Base-by-base conservation (phyloP, 2,329 filamentous ascomycete genomes). In the Cyphellophora attinorum region DNA sequence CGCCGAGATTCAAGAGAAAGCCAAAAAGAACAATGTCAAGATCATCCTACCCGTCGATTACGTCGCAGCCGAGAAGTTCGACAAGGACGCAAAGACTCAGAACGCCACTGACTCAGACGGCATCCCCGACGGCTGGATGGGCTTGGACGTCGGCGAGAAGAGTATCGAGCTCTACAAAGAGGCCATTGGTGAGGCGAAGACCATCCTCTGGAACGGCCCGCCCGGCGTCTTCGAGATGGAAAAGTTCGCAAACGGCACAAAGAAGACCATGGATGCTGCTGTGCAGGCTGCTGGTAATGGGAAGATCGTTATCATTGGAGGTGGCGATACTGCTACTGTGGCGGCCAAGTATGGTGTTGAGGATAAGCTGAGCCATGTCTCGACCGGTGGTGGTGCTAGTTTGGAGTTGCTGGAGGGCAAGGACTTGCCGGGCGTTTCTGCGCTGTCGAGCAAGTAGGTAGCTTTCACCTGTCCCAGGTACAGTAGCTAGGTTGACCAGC, bases 121-220 rank as follows among this genome's bases (percentile, higher is more conserved):
- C 47, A 95, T 98, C 50, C 86, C 88, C 44, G 88, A 96, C 55
- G 91, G 88, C 60, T 96, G 83, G 85, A 88, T 94, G 85, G 91
- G 91, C 58, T 80, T 98, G 31, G 91, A 98, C 68, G 91, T 85
- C 58, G 91, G 91, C 39, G 74, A 81, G 47, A 79, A 95, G 79
- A 88, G 80, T 49, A 72, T 93, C 54, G 76, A 86, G 68, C 74
- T 93, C 38, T 96, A 83, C 79, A 78, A 89, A 71, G 69, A 81
- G 57, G 79, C 88, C 49, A 96, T 98, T 51, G 71, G 72, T 48
- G 79, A 89, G 54, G 77, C 89, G 47, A 79, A 95, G 74, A 98
- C 91, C 38, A 95, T 98, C 61, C 82, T 98, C 46, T 98, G 91
- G 91, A 98, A 98, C 71, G 91, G 91, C 37, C 91, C 91, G 36